A percentile compares a stretch with the other conserved stretches of the same genome.
Conservation (phyloP, 1,284 basidiomycete genomes). For the Wallemia mellicola region DNA sequence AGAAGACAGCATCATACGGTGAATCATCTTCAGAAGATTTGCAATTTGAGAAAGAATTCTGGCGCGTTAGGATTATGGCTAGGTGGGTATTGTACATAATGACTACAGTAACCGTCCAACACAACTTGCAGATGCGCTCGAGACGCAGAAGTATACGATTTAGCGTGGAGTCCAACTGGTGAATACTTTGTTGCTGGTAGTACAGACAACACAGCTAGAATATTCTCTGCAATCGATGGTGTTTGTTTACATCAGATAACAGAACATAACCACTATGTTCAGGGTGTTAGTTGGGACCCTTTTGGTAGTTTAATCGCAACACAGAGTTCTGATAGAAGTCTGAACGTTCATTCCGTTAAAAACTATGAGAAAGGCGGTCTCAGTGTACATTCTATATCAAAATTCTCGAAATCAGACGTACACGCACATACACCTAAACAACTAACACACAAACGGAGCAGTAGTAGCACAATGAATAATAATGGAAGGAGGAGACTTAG, state of each 20-base stretch:
- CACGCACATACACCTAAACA: neutral
- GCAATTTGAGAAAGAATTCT: conserved; percentile 74
- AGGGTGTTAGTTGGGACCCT: conserved; percentile 90
- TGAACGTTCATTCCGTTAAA: neutral
- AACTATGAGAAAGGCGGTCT: neutral
- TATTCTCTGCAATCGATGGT: conserved; percentile 47
- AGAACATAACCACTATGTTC: conserved; percentile 77
- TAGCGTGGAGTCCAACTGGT: conserved; percentile 87
- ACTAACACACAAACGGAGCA: conserved; percentile 2
- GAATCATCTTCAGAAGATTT: conserved; percentile 42
- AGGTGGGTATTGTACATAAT: conserved; percentile 21
- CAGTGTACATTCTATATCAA: neutral
- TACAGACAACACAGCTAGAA: conserved; percentile 76
- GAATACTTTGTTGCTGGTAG: conserved; percentile 80
- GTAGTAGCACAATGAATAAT: neutral
- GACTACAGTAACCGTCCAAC: neutral
- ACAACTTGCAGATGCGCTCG: neutral
- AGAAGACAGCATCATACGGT: conserved; percentile 22
- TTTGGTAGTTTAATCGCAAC: conserved; percentile 81
- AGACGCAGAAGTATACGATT: conserved; percentile 58
- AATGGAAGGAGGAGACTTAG: too few species aligned
- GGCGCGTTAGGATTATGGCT: conserved; percentile 71
- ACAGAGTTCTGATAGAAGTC: conserved; percentile 49
- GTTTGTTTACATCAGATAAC: conserved; percentile 54
- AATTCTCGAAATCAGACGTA: neutral